Base-by-base conservation (phyloP, 1,139 yeast species). In the Candida gigantensis region DNA sequence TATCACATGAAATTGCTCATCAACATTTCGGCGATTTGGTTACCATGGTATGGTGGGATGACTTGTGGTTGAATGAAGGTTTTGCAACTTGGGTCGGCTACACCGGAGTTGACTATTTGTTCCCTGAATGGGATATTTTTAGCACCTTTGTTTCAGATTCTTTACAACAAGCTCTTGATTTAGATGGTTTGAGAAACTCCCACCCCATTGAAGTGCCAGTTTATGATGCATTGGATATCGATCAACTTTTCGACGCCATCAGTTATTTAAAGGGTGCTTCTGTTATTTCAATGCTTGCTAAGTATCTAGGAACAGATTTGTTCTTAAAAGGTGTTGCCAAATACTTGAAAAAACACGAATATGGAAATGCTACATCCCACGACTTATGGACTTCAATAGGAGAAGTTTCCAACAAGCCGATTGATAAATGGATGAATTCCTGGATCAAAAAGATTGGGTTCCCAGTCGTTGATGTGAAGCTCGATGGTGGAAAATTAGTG, bases 41-140 rank as follows among this genome's bases (percentile, higher is more conserved):
- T 42, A 87, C 96, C 44, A 87, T 87, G 96, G 86, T 85, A 52
- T 87, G 92, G 88, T 87, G 96, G 96, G 94, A 87, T 60, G 95
- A 86, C 43, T 74, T 87, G 46, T 87, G 95, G 95, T 74, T 87
- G 49, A 87, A 87, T 60, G 96, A 87, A 64, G 95, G 95, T 18
- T 84, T 84, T 55, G 94, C 92, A 36, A 84, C 92, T 35, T 84
- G 86, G 90, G 85, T 85, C 72, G 85, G 92, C 3, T 84, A 85
- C 81, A 74, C 78, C 51, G 85, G 94, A 3, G 78, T 85, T 50
- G 84, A 86, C 58, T 70, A 77, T 50, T 74, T 86, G 55, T 81
- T 74, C 64, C 95, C 95, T 14, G 89, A 84, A 54, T 87, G 95
- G 95, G 81, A 84, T 55, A 86, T 84, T 25, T 87, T 89, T 79